Percentiles rank a stretch among this genome's conserved stretches.
Evolutionary conservation across 768 basidiomycete species (phyloP).

Genomic region (Mycena haematopus): DNA sequence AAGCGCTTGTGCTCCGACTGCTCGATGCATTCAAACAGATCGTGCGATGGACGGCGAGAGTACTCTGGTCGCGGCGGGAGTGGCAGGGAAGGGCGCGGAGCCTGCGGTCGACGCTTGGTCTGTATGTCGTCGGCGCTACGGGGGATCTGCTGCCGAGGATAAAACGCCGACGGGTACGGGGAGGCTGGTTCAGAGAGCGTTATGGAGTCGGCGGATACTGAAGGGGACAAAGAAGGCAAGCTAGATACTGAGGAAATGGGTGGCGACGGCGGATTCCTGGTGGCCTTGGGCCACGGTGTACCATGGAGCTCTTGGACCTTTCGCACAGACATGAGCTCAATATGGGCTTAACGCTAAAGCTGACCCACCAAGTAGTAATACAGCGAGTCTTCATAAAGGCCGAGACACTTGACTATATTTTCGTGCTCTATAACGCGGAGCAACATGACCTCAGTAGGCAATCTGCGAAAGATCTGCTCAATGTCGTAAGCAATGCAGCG

Average conservation of each 20-base stretch:
- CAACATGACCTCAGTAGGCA: constrained; percentile 86
- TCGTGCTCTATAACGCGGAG: constrained; percentile 62
- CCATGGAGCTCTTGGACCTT: constrained; percentile 95
- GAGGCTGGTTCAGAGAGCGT: constrained; percentile 50
- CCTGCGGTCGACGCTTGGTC: constrained; percentile 14
- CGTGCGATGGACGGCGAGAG: constrained; percentile 81
- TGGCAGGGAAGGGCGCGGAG: constrained; percentile 28
- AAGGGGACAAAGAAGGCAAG: constrained; percentile 65
- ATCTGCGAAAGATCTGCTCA: constrained; percentile 52
- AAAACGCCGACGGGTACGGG: constrained; percentile 41
- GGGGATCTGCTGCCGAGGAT: constrained; percentile 25
- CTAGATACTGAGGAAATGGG: constrained; percentile 40
- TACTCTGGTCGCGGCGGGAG: constrained; percentile 48
- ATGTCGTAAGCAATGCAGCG: constrained; percentile 47
- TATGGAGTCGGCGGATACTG: constrained; percentile 54
- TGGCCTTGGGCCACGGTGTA: constrained; percentile 76
- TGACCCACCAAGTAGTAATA: constrained; percentile 86
- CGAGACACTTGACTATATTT: constrained; percentile 12
- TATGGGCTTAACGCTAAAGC: background rate
- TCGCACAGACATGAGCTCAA: constrained; percentile 13
- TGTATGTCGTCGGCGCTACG: constrained; percentile 22
- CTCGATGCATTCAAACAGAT: constrained; percentile 96
- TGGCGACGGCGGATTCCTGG: constrained; percentile 40
- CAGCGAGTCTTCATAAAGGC: constrained; percentile 77
- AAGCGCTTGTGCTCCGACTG: constrained; percentile 81